phyloP scores from a whole-genome alignment of 2,329 filamentous ascomycete genomes.

The Penicillium nordicum region DNA sequence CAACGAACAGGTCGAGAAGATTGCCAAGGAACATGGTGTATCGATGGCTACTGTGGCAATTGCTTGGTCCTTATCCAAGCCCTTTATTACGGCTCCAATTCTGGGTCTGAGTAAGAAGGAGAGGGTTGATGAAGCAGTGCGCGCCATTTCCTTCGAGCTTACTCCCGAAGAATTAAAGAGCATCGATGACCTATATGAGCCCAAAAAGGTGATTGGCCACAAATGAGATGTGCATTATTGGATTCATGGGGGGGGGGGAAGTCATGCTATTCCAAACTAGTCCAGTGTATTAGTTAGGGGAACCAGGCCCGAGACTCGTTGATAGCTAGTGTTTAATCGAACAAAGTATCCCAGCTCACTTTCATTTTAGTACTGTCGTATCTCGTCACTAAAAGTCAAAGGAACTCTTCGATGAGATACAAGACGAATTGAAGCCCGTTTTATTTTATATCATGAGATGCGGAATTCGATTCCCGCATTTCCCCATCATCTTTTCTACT shows the following conservation, averaged over 20 bases:
- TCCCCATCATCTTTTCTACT: too few relatives aligned
- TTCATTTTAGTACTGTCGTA: too few relatives aligned
- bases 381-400: too few relatives aligned
- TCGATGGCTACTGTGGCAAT: constrained; percentile 61
- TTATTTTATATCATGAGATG: too few relatives aligned
- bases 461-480: too few relatives aligned
- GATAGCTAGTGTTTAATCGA: background rate
- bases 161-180: constrained; percentile 57
- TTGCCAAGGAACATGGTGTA: constrained; percentile 53
- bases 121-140: constrained; percentile 55
- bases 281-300: background rate
- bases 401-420: too few relatives aligned
- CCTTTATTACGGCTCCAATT: constrained; percentile 31
- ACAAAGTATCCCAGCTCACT: too few relatives aligned
- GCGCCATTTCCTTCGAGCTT: constrained; percentile 55
- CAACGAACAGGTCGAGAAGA: constrained; percentile 52
- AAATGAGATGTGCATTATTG: background rate
- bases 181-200: constrained; percentile 41
- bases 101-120: constrained; percentile 48
- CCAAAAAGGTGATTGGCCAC: constrained; percentile 19
- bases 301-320: background rate
- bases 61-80: constrained; percentile 52
- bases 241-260: background rate
- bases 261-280: background rate
- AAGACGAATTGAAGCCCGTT: too few relatives aligned